Evolutionary conservation across 768 basidiomycete genomes (phyloP).

Genomic region (Suillus variegatus): DNA sequence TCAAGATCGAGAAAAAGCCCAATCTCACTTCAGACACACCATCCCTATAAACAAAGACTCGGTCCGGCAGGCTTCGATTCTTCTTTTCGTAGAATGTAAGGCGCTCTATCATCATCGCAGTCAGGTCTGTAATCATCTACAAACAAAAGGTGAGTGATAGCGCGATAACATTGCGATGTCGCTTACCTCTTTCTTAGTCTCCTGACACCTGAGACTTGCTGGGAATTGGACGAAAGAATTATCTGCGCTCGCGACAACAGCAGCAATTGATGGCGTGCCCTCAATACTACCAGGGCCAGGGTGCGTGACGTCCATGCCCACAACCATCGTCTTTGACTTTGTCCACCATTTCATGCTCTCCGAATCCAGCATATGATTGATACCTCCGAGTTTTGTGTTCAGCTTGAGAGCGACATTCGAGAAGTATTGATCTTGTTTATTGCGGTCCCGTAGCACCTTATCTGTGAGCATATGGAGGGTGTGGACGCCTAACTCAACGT

Average conservation of each 20-base stretch:
- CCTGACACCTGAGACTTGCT: slow-evolving; percentile 69
- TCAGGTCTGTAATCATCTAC: slow-evolving; percentile 73
- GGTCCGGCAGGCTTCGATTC: slow-evolving; percentile 60
- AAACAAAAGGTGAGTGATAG: neutral
- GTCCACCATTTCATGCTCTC: slow-evolving; percentile 63
- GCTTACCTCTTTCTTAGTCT: slow-evolving; percentile 32
- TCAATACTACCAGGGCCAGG: slow-evolving; percentile 65
- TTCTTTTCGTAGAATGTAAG: slow-evolving; percentile 55
- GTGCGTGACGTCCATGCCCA: slow-evolving; percentile 86
- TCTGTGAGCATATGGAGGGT: slow-evolving; percentile 71
- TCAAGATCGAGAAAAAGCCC: neutral
- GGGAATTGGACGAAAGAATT: slow-evolving; percentile 74
- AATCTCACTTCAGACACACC: slow-evolving; percentile 74
- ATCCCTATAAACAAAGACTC: slow-evolving; percentile 76
- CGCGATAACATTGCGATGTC: neutral
- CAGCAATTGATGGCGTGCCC: slow-evolving; percentile 82
- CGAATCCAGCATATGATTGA: slow-evolving; percentile 73
- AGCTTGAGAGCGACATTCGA: slow-evolving; percentile 82
- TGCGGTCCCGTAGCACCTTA: slow-evolving; percentile 57
- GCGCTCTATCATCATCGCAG: slow-evolving; percentile 71
- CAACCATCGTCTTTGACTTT: slow-evolving; percentile 73
- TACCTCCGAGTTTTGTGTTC: slow-evolving; percentile 81
- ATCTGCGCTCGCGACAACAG: slow-evolving; percentile 79
- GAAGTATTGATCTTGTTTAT: slow-evolving; percentile 76
- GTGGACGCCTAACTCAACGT: slow-evolving; percentile 71